These are phyloP conservation scores for Cichorium intybus DNA, from an alignment of 140 eudicot genomes.

Conservation along the genomic window DNA sequence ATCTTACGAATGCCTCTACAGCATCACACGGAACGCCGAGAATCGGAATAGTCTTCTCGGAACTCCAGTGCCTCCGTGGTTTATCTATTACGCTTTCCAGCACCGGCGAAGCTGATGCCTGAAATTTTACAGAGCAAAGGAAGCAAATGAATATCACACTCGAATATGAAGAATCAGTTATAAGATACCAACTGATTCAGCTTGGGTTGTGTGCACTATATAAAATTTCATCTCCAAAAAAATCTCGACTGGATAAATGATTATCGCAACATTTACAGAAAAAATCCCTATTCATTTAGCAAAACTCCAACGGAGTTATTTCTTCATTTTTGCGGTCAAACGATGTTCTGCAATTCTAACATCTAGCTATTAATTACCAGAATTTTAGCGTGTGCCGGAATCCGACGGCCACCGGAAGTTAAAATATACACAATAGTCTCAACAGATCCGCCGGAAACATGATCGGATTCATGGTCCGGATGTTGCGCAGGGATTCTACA, in stretches of 20 bases:
- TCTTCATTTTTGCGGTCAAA: slow-evolving; percentile 1
- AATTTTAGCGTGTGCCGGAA: slow-evolving; percentile 66
- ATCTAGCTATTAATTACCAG: slow-evolving; percentile 44
- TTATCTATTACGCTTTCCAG: slow-evolving; percentile 58
- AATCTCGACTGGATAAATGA: slow-evolving; percentile 1
- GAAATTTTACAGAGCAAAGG: background rate
- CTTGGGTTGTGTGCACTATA: background rate
- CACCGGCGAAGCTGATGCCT: slow-evolving; percentile 88
- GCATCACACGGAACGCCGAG: slow-evolving; percentile 90
- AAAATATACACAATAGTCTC: slow-evolving; percentile 44
- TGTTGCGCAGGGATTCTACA: slow-evolving; percentile 15
- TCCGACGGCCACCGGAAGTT: slow-evolving; percentile 69
- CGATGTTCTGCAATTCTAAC: background rate
- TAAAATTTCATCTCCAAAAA: slow-evolving; percentile 6
- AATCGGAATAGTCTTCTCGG: slow-evolving; percentile 54
- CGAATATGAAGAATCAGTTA: background rate
- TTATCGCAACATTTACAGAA: background rate
- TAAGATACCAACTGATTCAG: background rate
- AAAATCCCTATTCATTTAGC: background rate
- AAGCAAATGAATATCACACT: background rate
- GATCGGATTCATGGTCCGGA: slow-evolving; percentile 19
- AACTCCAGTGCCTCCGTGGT: slow-evolving; percentile 51
- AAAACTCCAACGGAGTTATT: background rate
- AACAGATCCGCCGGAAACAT: slow-evolving; percentile 32
- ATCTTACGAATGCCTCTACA: slow-evolving; percentile 63